Base-by-base conservation (phyloP, 306 rosid species). In the Cucumis sativus region DNA sequence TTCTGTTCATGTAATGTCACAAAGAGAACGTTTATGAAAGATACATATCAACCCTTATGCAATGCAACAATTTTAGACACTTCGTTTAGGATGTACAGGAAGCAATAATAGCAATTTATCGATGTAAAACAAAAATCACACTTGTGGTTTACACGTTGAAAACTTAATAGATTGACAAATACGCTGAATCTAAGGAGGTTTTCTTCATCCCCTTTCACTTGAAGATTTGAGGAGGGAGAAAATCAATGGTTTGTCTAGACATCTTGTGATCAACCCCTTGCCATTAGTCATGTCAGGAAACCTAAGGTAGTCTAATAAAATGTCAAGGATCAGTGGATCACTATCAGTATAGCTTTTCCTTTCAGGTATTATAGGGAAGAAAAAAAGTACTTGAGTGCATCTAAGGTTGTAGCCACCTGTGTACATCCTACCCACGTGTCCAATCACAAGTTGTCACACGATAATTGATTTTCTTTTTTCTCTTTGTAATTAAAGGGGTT, bases 1-100 rank as follows among this genome's bases (percentile, higher is more conserved):
- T 83, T 86, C 97, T 92, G 90, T 74, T 83, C 83, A 81, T 68
- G 66, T 66, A 69, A 79, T 68, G 66, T 66, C 65, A 80, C 16
- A 85, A 3, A 56, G 21, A 64, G 41, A 55, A 45, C 30, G 65
- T 2, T 17, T 20, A 58, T 54, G 55, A 25, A 76, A 69, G 84
- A 63, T 28, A 16, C 51, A 43, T 18, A 58, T 49, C 59, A 70
- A 14, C 23, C 56, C 45, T 45, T 20, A 39, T 61, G 75, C 40
- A 37, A 47, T 37, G 79, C 54, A 67, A 57, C 76, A 28, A 71
- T 47, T 17, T 47, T 70, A 70, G 59, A 13, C 14, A 47, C 75
- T 23, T 47, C 7, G 75, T 66, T 30, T 55, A 66, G 52, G 11
- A 69, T 35, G 41, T 69, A 37, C 78, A 69, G 33, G 33, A 37